Evolutionary conservation across 1,284 basidiomycete genomes (phyloP).

Genomic region (Coniferiporia weirii): DNA sequence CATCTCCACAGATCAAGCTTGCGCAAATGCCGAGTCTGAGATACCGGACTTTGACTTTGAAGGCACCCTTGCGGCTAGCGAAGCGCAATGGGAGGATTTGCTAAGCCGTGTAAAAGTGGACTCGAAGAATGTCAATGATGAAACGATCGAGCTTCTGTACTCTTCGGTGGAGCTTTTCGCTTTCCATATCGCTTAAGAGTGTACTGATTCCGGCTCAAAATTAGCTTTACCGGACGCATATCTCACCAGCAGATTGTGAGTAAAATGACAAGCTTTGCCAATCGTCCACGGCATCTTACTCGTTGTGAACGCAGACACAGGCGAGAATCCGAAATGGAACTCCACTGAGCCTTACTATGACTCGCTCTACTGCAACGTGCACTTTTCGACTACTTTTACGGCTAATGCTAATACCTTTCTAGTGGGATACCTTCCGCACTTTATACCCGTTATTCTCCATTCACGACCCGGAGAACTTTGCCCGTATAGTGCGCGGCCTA

Average conservation of each 20-base stretch:
- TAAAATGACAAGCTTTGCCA: background rate
- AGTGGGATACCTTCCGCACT: constrained; percentile 66
- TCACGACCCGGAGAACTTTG: constrained; percentile 54
- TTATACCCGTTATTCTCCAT: constrained; percentile 54
- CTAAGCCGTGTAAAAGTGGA: constrained; percentile 52
- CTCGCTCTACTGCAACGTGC: constrained; percentile 63
- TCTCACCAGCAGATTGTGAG: constrained; percentile 62
- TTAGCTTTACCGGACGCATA: constrained; percentile 61
- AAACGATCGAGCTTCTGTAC: constrained; percentile 51
- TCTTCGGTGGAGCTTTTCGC: constrained; percentile 40
- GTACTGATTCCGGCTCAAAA: constrained; percentile 1
- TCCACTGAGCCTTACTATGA: constrained; percentile 64
- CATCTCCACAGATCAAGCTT: constrained; percentile 55
- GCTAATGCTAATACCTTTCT: background rate
- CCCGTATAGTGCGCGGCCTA: constrained; percentile 54
- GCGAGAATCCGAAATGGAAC: constrained; percentile 64
- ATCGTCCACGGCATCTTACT: background rate
- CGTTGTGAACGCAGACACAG: constrained; percentile 41
- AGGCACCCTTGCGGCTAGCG: constrained; percentile 35
- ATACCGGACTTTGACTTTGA: constrained; percentile 58
- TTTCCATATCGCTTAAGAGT: background rate
- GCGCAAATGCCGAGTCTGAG: constrained; percentile 53
- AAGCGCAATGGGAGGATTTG: constrained; percentile 51
- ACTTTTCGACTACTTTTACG: constrained; percentile 19
- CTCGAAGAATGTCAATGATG: constrained; percentile 40